These are phyloP conservation scores for Camellia granthamiana DNA, from an alignment of 148 eudicot species.

Conservation along the genomic window DNA sequence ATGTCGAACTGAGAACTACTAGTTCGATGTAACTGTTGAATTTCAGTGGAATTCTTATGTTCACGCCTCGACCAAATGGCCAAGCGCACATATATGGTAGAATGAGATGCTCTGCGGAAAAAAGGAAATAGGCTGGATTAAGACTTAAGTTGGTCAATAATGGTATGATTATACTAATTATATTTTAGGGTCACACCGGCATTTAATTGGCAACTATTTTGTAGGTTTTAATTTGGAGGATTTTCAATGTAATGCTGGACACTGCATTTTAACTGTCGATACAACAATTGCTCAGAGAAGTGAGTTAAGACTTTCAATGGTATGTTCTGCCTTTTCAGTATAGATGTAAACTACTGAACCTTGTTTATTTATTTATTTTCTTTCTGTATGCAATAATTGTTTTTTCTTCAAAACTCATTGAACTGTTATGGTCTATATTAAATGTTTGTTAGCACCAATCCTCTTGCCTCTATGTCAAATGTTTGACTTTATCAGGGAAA, in stretches of 20 bases:
- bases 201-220: neutral
- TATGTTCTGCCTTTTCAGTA: constrained; percentile 4
- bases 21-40: neutral
- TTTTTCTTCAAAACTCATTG: neutral
- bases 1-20: neutral
- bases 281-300: neutral
- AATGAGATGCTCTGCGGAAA: neutral
- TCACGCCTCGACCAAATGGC: neutral
- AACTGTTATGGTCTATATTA: neutral
- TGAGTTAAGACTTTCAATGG: neutral
- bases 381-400: neutral
- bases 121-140: neutral
- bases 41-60: neutral
- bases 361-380: too few relatives aligned
- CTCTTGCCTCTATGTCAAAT: neutral
- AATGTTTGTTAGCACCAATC: neutral
- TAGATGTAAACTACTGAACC: neutral
- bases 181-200: neutral
- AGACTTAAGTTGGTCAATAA: neutral
- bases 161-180: neutral
- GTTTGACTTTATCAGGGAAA: neutral
- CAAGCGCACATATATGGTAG: neutral
- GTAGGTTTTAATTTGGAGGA: constrained; percentile 4
- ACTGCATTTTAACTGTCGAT: neutral
- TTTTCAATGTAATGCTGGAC: constrained; percentile 3